phyloP scores from a whole-genome alignment of 2,329 filamentous ascomycete genomes.

The Alternaria triticina region DNA sequence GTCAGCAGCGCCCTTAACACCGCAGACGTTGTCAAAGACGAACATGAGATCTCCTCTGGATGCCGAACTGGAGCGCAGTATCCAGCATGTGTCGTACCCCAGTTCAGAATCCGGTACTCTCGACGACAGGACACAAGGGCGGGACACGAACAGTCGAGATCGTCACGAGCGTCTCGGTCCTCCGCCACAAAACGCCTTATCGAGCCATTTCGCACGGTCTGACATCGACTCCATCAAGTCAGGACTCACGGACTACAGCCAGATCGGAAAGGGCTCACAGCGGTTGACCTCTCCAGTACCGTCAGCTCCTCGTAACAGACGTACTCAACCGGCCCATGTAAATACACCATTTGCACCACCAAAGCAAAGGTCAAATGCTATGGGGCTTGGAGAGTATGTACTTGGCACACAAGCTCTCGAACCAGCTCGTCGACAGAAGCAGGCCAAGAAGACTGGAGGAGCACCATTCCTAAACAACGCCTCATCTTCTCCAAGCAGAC shows the following conservation, averaged over 20 bases:
- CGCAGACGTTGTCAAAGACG: conserved; percentile 17
- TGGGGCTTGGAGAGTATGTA: conserved; percentile 31
- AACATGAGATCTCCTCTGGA: conserved; percentile 5
- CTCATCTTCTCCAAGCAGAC: not conserved
- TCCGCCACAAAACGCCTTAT: not conserved
- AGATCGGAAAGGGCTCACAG: not conserved
- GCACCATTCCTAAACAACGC: not conserved
- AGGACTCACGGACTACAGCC: not conserved
- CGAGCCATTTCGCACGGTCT: not conserved
- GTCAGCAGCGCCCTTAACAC: conserved; percentile 20
- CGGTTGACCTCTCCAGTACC: not conserved
- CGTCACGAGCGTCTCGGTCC: not conserved
- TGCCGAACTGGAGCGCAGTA: conserved; percentile 14
- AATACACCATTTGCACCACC: conserved; percentile 42
- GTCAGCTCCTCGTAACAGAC: not conserved
- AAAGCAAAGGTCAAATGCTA: conserved; percentile 15
- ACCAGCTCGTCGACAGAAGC: conserved; percentile 6
- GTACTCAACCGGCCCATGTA: conserved; percentile 2
- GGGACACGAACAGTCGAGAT: too few species aligned
- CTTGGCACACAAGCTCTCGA: not conserved
- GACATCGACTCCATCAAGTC: not conserved
- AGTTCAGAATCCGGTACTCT: not conserved
- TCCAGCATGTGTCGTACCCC: conserved; percentile 1
- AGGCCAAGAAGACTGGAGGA: not conserved
- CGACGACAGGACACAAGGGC: not conserved